These are phyloP conservation scores for Elongisporangium undulatum DNA, from an alignment of 352 stramenopile species.

Conservation along the genomic window DNA sequence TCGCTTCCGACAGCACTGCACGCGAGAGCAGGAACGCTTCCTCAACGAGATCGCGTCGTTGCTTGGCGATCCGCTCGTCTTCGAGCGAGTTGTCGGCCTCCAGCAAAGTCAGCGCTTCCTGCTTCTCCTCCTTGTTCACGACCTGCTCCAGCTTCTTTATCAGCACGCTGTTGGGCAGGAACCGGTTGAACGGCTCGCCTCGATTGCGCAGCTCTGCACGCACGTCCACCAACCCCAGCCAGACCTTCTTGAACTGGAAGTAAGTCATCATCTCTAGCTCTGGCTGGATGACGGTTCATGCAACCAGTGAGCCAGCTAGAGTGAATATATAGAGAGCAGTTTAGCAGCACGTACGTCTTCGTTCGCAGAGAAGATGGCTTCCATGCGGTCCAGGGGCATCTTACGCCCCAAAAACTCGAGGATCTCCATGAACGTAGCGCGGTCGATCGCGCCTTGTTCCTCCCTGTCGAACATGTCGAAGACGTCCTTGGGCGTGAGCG, in stretches of 20 bases:
- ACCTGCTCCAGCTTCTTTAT: constrained; percentile 61
- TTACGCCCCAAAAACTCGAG: constrained; percentile 66
- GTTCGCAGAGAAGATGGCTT: constrained; percentile 58
- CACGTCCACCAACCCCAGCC: constrained; percentile 65
- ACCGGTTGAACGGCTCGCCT: constrained; percentile 59
- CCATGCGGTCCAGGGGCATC: constrained; percentile 55
- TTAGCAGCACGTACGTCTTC: constrained; percentile 47
- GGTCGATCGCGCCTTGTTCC: constrained; percentile 61
- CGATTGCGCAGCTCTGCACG: constrained; percentile 53
- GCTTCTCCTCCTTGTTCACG: constrained; percentile 63
- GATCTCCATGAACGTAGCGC: constrained; percentile 59
- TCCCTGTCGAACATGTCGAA: constrained; percentile 82
- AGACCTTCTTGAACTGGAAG: constrained; percentile 68
- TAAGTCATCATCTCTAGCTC: constrained; percentile 71
- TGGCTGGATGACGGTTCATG: constrained; percentile 16
- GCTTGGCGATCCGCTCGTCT: constrained; percentile 36
- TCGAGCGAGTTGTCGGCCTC: constrained; percentile 48
- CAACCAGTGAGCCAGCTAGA: neutral
- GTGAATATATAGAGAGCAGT: neutral
- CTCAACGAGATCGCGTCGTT: constrained; percentile 41
- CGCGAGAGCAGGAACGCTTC: constrained; percentile 42
- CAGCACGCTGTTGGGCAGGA: constrained; percentile 42
- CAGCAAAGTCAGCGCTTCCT: constrained; percentile 49
- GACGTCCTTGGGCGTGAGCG: constrained; percentile 68
- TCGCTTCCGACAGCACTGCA: constrained; percentile 39